These are phyloP conservation scores for Entophlyctis luteolus DNA, from an alignment of 192 early-diverging fungal species.

Conservation along the genomic window DNA sequence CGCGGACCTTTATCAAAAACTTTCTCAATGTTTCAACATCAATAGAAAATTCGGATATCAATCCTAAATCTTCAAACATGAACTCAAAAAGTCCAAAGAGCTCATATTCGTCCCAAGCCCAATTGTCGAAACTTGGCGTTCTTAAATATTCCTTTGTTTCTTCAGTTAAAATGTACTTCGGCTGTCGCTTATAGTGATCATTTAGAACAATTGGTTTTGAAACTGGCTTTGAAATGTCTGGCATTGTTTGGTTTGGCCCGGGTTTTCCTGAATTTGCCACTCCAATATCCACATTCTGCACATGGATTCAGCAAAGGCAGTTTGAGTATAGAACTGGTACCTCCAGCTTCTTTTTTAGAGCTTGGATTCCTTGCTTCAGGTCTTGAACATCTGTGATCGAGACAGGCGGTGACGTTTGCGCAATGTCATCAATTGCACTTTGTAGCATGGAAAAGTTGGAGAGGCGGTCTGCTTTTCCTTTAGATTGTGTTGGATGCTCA, in stretches of 20 bases:
- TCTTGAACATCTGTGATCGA: constrained; percentile 2
- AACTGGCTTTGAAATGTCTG: constrained; percentile 1
- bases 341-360: constrained; percentile 9
- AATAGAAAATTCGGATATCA: constrained; percentile 42
- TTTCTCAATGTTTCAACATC: constrained; percentile 27
- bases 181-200: constrained; percentile 10
- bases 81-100: constrained; percentile 37
- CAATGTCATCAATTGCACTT: constrained; percentile 8
- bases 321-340: background rate
- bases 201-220: constrained; percentile 2
- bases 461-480: background rate
- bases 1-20: constrained; percentile 36
- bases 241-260: background rate
- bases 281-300: constrained; percentile 1
- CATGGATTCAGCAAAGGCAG: background rate
- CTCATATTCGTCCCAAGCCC: constrained; percentile 42
- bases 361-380: background rate
- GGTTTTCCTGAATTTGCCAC: constrained; percentile 6
- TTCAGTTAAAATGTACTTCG: constrained; percentile 25
- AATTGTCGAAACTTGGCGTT: constrained; percentile 41
- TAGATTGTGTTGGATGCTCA: background rate
- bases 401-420: background rate
- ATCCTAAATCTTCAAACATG: constrained; percentile 45
- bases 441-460: constrained; percentile 4
- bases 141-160: constrained; percentile 35